Percentiles rank a stretch among this genome's conserved stretches.
These are phyloP conservation scores for Clonostachys chloroleuca DNA, from an alignment of 2,329 filamentous ascomycete species.

Conservation along the genomic window DNA sequence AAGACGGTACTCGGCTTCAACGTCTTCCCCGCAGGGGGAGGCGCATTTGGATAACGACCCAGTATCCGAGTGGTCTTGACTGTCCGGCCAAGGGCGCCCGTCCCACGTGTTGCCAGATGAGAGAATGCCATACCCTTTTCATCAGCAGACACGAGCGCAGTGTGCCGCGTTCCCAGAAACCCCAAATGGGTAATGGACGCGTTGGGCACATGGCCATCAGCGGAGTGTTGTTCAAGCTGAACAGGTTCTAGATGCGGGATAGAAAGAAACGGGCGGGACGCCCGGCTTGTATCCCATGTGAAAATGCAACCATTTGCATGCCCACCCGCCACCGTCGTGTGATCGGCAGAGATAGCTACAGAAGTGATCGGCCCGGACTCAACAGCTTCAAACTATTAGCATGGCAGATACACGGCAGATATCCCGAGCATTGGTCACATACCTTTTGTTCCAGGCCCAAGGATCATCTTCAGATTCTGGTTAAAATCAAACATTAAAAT, in stretches of 20 bases:
- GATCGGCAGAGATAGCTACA: slow-evolving; percentile 87
- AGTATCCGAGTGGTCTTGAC: slow-evolving; percentile 89
- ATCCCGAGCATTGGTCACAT: slow-evolving; percentile 12
- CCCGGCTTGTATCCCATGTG: slow-evolving; percentile 86
- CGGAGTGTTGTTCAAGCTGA: slow-evolving; percentile 59
- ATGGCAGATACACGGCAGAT: slow-evolving; percentile 8
- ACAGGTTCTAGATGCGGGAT: slow-evolving; percentile 72
- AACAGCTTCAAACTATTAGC: slow-evolving; percentile 56
- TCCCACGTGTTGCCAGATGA: slow-evolving; percentile 86
- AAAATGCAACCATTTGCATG: slow-evolving; percentile 91
- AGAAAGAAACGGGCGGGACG: slow-evolving; percentile 83
- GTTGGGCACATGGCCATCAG: slow-evolving; percentile 78
- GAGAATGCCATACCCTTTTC: slow-evolving; percentile 97
- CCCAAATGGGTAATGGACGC: slow-evolving; percentile 84
- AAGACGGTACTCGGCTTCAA: slow-evolving; percentile 93
- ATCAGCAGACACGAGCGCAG: slow-evolving; percentile 91
- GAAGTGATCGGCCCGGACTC: slow-evolving; percentile 87
- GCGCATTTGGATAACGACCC: slow-evolving; percentile 78
- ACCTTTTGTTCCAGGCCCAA: slow-evolving; percentile 91
- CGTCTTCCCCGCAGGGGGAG: slow-evolving; percentile 56
- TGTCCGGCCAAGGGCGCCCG: slow-evolving; percentile 77
- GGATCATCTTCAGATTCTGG: slow-evolving; percentile 89
- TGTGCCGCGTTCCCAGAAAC: slow-evolving; percentile 89
- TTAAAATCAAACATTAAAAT: slow-evolving; percentile 97
- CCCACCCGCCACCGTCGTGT: slow-evolving; percentile 85